Percentiles rank a stretch among this genome's conserved stretches.
Evolutionary conservation across 163 green algal genomes (phyloP).

Genomic region (Chlamydomonas reinhardtii): DNA sequence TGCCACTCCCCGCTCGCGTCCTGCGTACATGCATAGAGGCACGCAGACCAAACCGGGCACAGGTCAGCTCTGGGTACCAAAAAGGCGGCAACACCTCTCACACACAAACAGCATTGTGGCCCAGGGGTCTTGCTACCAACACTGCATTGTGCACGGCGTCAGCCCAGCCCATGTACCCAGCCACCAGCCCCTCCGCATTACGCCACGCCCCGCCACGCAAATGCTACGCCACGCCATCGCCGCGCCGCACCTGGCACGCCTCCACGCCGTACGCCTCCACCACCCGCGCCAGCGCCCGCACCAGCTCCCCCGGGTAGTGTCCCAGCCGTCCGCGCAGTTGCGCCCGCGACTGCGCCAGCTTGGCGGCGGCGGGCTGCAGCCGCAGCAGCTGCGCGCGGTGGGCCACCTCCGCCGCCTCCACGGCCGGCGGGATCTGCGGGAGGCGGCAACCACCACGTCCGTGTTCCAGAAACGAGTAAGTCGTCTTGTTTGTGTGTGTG

Average conservation of each 20-base stretch:
- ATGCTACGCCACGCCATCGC: too few species aligned
- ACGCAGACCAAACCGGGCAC: too few species aligned
- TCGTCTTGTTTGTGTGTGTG: too few species aligned
- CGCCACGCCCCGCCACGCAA: too few species aligned
- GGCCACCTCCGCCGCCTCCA: slow-evolving; percentile 34
- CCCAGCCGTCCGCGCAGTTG: slow-evolving; percentile 28
- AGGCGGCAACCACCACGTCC: not conserved
- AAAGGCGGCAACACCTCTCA: too few species aligned
- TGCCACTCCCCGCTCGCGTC: slow-evolving; percentile 10
- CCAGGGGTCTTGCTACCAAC: too few species aligned
- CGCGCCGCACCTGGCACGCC: slow-evolving; percentile 19
- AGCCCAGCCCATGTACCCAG: too few species aligned
- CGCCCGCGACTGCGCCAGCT: not conserved
- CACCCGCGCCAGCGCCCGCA: slow-evolving; percentile 6
- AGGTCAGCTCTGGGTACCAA: too few species aligned
- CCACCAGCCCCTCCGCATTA: too few species aligned
- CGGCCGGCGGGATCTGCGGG: slow-evolving; percentile 14
- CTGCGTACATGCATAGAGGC: not conserved
- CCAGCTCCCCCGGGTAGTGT: slow-evolving; percentile 32
- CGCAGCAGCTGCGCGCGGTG: slow-evolving; percentile 32
- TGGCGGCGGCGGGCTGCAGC: not conserved
- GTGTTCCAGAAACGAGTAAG: too few species aligned
- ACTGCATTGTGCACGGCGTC: too few species aligned
- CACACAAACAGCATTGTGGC: too few species aligned
- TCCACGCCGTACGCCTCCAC: slow-evolving; percentile 11